These are phyloP conservation scores for Albophoma yamanashiensis DNA, from an alignment of 2,329 filamentous ascomycete species.

Conservation along the genomic window DNA sequence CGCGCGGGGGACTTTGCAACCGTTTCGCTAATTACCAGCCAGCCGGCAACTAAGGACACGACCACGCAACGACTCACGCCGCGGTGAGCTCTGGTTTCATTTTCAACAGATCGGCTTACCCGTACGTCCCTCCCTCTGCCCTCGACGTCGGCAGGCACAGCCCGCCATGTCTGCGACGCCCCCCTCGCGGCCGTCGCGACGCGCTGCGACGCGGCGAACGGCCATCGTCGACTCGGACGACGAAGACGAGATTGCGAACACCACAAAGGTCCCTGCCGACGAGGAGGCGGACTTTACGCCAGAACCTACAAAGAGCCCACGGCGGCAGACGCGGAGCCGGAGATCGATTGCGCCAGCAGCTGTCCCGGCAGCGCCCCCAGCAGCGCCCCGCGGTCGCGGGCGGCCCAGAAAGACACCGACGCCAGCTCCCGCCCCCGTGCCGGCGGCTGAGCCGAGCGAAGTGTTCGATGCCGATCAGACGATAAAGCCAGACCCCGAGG, in stretches of 20 bases:
- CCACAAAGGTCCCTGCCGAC: conserved; percentile 41
- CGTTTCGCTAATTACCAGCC: not conserved
- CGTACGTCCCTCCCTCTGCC: not conserved
- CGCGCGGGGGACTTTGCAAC: conserved; percentile 1
- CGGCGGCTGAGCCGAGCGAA: conserved; percentile 22
- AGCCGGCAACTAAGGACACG: not conserved
- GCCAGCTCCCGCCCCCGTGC: not conserved
- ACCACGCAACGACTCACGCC: not conserved
- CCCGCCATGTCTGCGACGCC: conserved; percentile 19
- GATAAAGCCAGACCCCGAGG: conserved; percentile 19
- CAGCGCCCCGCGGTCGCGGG: conserved; percentile 28
- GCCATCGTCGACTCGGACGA: conserved; percentile 74
- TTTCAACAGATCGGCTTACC: not conserved
- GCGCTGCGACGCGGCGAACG: conserved; percentile 51
- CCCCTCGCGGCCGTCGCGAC: conserved; percentile 26
- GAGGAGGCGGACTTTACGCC: conserved; percentile 73
- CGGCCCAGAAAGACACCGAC: conserved; percentile 30
- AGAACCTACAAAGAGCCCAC: conserved; percentile 47
- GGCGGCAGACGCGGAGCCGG: conserved; percentile 36
- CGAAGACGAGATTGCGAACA: conserved; percentile 51
- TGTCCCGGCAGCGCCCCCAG: conserved; percentile 35
- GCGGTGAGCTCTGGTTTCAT: not conserved
- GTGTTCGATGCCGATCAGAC: conserved; percentile 21
- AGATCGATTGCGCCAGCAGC: conserved; percentile 28
- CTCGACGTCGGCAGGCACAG: not conserved